Base-by-base conservation (phyloP, 345 rosid genomes). In the Turnera subulata region DNA sequence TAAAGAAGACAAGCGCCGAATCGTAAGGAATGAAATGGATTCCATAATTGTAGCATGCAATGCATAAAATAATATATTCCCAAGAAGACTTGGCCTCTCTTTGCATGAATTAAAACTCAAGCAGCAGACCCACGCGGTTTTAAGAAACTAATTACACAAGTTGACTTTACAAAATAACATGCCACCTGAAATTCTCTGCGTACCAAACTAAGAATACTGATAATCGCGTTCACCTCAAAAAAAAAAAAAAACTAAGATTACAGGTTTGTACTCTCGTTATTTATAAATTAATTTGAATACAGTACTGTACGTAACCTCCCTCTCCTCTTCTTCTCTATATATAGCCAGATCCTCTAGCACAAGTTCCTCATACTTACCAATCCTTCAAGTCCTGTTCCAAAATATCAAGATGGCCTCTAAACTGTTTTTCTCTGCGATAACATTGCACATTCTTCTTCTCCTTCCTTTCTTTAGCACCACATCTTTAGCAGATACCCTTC, bases 401-500 rank as follows among this genome's bases (percentile, higher is more conserved):
- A n/a, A 1, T 39, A 19, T 38, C 39, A 4, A 0, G 42, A 75
- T 70, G 79, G 73, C 69, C 40, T n/a, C 53, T 24, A 48, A 58
- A 5, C 46, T 62, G 57, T n/a, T 51, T 25, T 47, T 68, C 53
- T 59, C 53, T 55, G 37, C 24, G 35, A 21, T 53, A 19, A 23
- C 50, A 15, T 14, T 61, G 0, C 56, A 26, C 33, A 38, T 55
- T 45, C 46, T 60, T 32, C 63, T 69, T 46, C 43, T 67, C 52
- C 71, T 65, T 56, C 62, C 65, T 51, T 70, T 71, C 55, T 54
- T 64, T 44, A 40, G 51, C 56, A 26, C 61, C 51, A 63, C 66
- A 53, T 59, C 76, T 42, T 42, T 60, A n/a, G 62, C 73, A 38
- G 61, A 29, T 17, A n/a, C 42, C 18, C 37, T 71, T 45, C 61